Evolutionary conservation across 2,329 filamentous ascomycete species (phyloP).

Genomic region (Conoideocrella luteorostrata): DNA sequence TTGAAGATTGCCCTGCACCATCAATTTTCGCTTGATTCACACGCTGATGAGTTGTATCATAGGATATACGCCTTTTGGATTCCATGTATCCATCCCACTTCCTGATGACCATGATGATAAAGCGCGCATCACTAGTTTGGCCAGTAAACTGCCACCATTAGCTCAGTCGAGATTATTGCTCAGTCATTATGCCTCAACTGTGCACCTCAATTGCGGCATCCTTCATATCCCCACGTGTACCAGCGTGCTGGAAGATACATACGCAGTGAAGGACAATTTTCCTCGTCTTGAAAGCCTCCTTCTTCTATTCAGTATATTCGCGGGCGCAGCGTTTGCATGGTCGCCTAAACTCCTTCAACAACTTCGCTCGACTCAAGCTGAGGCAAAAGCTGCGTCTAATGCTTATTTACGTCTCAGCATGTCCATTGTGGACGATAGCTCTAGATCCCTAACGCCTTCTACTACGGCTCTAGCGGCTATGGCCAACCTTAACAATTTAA

Average conservation of each 20-base stretch:
- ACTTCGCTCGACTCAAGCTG: neutral
- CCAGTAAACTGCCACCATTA: neutral
- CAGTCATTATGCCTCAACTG: slow-evolving; percentile 4
- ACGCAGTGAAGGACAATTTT: neutral
- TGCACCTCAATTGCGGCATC: slow-evolving; percentile 6
- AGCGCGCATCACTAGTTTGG: too few species aligned
- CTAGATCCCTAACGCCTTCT: slow-evolving; percentile 4
- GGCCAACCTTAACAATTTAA: slow-evolving; percentile 1
- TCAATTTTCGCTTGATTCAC: too few species aligned
- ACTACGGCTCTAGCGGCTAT: slow-evolving; percentile 5
- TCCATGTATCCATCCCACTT: too few species aligned
- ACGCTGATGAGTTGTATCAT: too few species aligned
- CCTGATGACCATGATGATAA: too few species aligned
- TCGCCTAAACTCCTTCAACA: slow-evolving; percentile 1
- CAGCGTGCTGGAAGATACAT: slow-evolving; percentile 5
- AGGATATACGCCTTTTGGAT: neutral
- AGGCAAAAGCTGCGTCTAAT: slow-evolving; percentile 2
- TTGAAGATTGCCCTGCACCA: too few species aligned
- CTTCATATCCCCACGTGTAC: slow-evolving; percentile 7
- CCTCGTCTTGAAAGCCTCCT: neutral
- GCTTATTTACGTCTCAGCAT: neutral
- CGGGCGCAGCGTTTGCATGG: slow-evolving; percentile 3
- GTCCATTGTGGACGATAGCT: slow-evolving; percentile 2
- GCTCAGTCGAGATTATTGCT: slow-evolving; percentile 4
- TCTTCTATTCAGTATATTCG: slow-evolving; percentile 7